phyloP scores from a whole-genome alignment of 768 basidiomycete species.

The Naematelia aurantialba region DNA sequence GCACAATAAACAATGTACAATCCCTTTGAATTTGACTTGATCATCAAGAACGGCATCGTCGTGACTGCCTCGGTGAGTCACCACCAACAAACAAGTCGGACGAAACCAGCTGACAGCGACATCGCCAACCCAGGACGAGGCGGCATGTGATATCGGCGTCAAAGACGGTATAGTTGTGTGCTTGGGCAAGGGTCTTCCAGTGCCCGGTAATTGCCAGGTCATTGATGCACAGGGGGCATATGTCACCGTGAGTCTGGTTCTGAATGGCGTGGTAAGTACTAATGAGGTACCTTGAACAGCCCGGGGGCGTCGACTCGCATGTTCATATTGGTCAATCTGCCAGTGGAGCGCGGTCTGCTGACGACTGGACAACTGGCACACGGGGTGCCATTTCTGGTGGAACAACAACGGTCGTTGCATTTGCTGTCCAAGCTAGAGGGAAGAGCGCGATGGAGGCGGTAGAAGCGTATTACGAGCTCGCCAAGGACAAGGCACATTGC shows the following conservation, averaged over 20 bases:
- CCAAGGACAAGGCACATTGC: slow-evolving; percentile 42
- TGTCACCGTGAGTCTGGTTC: slow-evolving; percentile 37
- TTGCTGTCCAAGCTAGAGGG: slow-evolving; percentile 47
- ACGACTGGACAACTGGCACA: slow-evolving; percentile 49
- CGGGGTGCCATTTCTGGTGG: slow-evolving; percentile 49
- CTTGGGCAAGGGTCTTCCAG: slow-evolving; percentile 32
- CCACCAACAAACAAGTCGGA: background rate
- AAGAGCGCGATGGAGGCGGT: slow-evolving; percentile 40
- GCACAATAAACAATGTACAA: too few relatives aligned
- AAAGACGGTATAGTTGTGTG: slow-evolving; percentile 48
- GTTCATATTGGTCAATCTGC: slow-evolving; percentile 50
- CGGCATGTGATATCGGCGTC: slow-evolving; percentile 50
- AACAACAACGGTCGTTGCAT: slow-evolving; percentile 51
- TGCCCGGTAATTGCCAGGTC: slow-evolving; percentile 29
- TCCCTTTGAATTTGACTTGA: slow-evolving; percentile 23
- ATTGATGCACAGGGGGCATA: slow-evolving; percentile 52
- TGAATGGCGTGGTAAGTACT: too few relatives aligned
- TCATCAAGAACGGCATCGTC: slow-evolving; percentile 32
- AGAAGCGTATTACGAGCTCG: slow-evolving; percentile 48
- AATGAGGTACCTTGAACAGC: slow-evolving; percentile 29
- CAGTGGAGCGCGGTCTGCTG: slow-evolving; percentile 38
- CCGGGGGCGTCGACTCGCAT: slow-evolving; percentile 51
- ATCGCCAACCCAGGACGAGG: slow-evolving; percentile 20
- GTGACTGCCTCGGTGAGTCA: slow-evolving; percentile 30
- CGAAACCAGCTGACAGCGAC: background rate